Base-by-base conservation (phyloP, 768 basidiomycete genomes). In the Agrocybe praecox region DNA sequence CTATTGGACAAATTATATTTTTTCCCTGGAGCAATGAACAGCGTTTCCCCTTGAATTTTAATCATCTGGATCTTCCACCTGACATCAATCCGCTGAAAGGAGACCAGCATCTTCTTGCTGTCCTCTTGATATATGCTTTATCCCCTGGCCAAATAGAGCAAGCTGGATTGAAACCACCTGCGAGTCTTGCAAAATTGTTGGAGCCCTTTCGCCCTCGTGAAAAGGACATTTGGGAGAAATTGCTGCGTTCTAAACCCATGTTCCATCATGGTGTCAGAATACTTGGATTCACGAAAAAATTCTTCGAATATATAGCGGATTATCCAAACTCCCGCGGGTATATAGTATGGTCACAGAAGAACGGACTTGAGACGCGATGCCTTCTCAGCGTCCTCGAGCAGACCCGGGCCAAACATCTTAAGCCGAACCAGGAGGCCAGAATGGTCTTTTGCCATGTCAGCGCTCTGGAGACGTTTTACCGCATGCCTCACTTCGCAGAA, bases 361-460 rank as follows among this genome's bases (percentile, higher is more conserved):
- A 23, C 11, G 52, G 26, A 34, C 36, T 74, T 42, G 83, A 86
- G 61, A 80, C 78, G 8, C 24, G 42, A 5, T 57, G 75, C 24
- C 76, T 89, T 11, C 64, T 70, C 12, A 62, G 64, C 1, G 69
- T 88, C 18, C 64, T 89, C 53, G 68, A 75, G 24, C 71, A 76
- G 50, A 80, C 74, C 55, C 66, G 72, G 21, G 81, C 82, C 12
- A 67, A 66, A 44, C 57, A 71, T n/a, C n/a, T n/a, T n/a, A n/a
- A n/a, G n/a, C n/a, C n/a, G n/a, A n/a, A n/a, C n/a, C n/a, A n/a
- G 21, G 76, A 80, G 47, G 72, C 74, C 21, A 69, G 83, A 11
- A 70, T 84, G 21, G 65, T 90, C n/a, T 92, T 91, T 57, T 77
- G 90, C 21, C 87, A 91, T 65, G 78, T 84, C 15, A 81, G 82